Conservation (phyloP, 2,329 filamentous ascomycete species). For the Colletotrichum cuscutae region DNA sequence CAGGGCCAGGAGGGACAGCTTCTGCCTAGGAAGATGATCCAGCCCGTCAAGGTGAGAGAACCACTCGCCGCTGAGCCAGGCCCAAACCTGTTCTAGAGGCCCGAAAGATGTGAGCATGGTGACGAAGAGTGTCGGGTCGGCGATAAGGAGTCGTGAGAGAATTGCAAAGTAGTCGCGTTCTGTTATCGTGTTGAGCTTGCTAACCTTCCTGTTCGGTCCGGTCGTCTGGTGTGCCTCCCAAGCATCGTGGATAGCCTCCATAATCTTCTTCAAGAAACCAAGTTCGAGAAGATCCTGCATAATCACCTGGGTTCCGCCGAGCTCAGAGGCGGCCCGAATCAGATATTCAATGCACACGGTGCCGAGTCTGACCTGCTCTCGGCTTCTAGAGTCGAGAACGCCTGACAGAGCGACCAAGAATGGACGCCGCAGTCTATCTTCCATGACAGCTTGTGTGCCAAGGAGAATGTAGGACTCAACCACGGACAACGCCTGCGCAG, state of each 20-base stretch:
- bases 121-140: constrained; percentile 76
- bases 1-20: constrained; percentile 78
- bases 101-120: constrained; percentile 62
- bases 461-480: constrained; percentile 77
- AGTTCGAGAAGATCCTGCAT: constrained; percentile 72
- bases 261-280: constrained; percentile 70
- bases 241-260: constrained; percentile 74
- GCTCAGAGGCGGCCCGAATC: constrained; percentile 69
- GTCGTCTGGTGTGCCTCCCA: constrained; percentile 83
- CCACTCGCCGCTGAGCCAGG: constrained; percentile 71
- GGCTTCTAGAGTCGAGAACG: constrained; percentile 62
- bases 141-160: constrained; percentile 80
- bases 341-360: constrained; percentile 72
- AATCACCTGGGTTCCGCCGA: constrained; percentile 73
- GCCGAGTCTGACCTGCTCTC: constrained; percentile 68
- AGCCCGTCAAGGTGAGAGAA: constrained; percentile 76
- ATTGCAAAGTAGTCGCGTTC: constrained; percentile 89
- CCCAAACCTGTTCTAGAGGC: constrained; percentile 63
- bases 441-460: constrained; percentile 73
- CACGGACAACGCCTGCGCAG: constrained; percentile 70
- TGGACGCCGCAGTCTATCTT: constrained; percentile 63
- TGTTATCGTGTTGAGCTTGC: constrained; percentile 77
- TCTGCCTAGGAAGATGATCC: constrained; percentile 72
- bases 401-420: constrained; percentile 60
- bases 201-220: constrained; percentile 78